Base-by-base conservation (phyloP, 495 filamentous ascomycete genomes). In the Penicillium tannophilum region DNA sequence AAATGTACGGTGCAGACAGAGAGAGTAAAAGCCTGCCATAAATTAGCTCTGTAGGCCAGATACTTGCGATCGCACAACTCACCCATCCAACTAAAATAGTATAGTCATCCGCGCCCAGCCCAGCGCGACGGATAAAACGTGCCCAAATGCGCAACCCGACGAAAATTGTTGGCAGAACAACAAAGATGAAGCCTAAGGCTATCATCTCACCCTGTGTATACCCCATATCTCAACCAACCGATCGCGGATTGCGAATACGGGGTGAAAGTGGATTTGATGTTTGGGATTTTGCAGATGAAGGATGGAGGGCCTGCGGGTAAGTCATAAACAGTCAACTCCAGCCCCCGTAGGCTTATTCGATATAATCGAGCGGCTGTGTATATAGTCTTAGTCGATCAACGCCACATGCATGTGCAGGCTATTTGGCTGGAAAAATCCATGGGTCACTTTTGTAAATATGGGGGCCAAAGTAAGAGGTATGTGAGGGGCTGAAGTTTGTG, bases 151-250 rank as follows among this genome's bases (percentile, higher is more conserved):
- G 44, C 12, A 47, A 9, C 1, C 12, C 44, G 19, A 47, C 44
- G 19, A 47, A 47, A 2, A 47, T 11, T 20, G 17, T 20, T 7
- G 44, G 16, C 4, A 47, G 19, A 26, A 47, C 11, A 12, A 47
- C 17, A 23, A 47, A 47, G 19, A 47, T 14, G 44, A 47, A 20
- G 17, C 44, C 44, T 17, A 47, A 47, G 17, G 44, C 44, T 20
- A 47, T 47, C 44, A 47, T 47, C 44, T 47, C 44, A 47, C 44
- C 23, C 44, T 47, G 1, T 11, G 44, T 16, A 41, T 41, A 41
- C 36, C 36, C 36, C 36, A 41, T 41, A 12, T 41, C n/a, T 28
- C 28, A 28, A 28, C 28, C 28, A 3, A 28, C 28, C 28, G 28
- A 28, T 28, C 28, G 28, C 28, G 28, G 28, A 28, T 28, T 3